These are phyloP conservation scores for Talaromyces sp. DNA, from an alignment of 2,329 filamentous ascomycete genomes.

Conservation along the genomic window DNA sequence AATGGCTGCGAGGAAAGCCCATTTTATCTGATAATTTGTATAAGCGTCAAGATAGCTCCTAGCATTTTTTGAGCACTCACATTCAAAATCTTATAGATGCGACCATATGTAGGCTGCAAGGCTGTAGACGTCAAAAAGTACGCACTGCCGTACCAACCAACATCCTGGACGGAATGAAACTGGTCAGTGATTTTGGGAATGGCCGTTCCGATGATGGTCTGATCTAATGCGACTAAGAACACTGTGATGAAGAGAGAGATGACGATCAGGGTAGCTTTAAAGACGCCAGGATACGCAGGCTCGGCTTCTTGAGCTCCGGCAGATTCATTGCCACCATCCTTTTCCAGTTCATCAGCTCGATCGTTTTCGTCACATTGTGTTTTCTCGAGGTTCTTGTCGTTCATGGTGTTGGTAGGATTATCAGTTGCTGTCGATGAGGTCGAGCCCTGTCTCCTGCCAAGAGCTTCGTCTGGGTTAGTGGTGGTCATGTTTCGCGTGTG, in stretches of 20 bases:
- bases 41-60: neutral
- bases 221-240: conserved; percentile 38
- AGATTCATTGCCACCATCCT: neutral
- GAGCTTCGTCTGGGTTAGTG: neutral
- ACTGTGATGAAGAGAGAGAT: conserved; percentile 33
- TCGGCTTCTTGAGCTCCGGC: neutral
- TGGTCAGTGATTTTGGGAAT: conserved; percentile 46
- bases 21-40: conserved; percentile 29
- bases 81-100: conserved; percentile 31
- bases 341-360: neutral
- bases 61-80: neutral
- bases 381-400: neutral
- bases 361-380: neutral
- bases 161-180: conserved; percentile 43
- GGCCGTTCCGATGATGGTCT: conserved; percentile 43
- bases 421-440: neutral
- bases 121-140: conserved; percentile 38
- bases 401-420: neutral
- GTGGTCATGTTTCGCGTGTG: neutral
- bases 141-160: conserved; percentile 33
- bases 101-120: conserved; percentile 40
- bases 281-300: conserved; percentile 27
- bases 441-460: neutral
- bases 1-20: conserved; percentile 36
- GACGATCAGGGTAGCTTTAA: conserved; percentile 31